phyloP scores from a whole-genome alignment of 208 protist genomes.

The Phytomonas serpens region DNA sequence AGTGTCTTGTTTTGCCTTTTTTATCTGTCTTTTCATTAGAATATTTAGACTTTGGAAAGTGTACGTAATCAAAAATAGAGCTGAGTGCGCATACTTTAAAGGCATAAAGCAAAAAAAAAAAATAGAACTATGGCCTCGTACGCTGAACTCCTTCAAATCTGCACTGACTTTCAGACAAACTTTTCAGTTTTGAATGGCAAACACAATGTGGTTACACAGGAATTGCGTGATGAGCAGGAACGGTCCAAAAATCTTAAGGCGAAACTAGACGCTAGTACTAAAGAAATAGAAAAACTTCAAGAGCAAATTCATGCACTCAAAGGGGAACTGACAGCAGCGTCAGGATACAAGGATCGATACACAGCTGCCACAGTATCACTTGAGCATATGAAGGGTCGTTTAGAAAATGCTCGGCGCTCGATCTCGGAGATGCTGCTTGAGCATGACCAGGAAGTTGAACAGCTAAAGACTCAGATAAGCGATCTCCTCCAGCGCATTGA shows the following conservation, averaged over 20 bases:
- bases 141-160: conserved; percentile 63
- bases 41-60: neutral
- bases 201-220: conserved; percentile 41
- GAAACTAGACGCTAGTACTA: conserved; percentile 22
- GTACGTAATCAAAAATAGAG: neutral
- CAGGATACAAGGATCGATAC: conserved; percentile 39
- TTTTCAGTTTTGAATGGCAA: conserved; percentile 65
- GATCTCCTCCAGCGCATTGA: conserved; percentile 60
- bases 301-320: conserved; percentile 26
- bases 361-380: conserved; percentile 25
- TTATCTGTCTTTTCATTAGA: neutral
- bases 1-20: neutral
- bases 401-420: conserved; percentile 36
- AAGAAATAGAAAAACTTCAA: conserved; percentile 35
- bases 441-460: conserved; percentile 58
- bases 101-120: neutral
- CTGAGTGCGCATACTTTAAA: neutral
- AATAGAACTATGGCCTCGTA: conserved; percentile 45
- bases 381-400: conserved; percentile 51
- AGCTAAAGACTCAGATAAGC: conserved; percentile 57
- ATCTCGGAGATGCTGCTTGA: conserved; percentile 38
- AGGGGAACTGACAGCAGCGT: conserved; percentile 32
- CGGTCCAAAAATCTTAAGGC: conserved; percentile 27
- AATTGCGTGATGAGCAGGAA: conserved; percentile 28
- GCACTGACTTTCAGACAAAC: conserved; percentile 77